Conservation (phyloP, 2,329 filamentous ascomycete genomes). For the Penicillium expansum region DNA sequence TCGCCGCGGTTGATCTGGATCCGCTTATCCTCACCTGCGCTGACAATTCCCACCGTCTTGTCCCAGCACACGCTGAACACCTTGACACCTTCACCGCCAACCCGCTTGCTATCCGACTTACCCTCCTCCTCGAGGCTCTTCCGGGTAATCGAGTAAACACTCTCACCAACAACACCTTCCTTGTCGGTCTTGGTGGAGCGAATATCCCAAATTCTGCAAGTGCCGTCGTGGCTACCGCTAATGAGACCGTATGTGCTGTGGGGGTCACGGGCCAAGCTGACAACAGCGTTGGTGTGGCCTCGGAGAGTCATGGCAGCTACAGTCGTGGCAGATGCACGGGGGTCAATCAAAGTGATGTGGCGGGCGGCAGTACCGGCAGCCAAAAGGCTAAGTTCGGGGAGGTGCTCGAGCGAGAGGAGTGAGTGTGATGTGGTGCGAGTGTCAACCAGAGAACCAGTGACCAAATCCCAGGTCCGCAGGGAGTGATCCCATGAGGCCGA, state of each 20-base stretch:
- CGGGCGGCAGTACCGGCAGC: constrained; percentile 78
- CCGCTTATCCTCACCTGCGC: constrained; percentile 87
- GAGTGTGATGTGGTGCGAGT: constrained; percentile 80
- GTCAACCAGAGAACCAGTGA: constrained; percentile 74
- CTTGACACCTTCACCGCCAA: constrained; percentile 80
- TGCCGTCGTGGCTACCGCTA: constrained; percentile 87
- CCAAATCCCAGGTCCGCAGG: constrained; percentile 84
- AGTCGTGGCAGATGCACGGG: constrained; percentile 70
- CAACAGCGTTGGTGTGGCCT: constrained; percentile 75
- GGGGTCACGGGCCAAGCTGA: constrained; percentile 58
- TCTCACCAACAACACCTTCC: constrained; percentile 64
- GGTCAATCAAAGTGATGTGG: constrained; percentile 91
- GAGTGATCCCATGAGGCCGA: constrained; percentile 89
- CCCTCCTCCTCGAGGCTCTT: constrained; percentile 67
- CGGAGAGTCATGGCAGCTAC: constrained; percentile 87
- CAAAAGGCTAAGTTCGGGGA: constrained; percentile 63
- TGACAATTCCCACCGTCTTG: constrained; percentile 79
- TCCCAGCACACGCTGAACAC: constrained; percentile 90
- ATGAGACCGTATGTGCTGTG: constrained; percentile 78
- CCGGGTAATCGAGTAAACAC: constrained; percentile 71
- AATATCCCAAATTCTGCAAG: constrained; percentile 91
- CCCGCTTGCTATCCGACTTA: constrained; percentile 56
- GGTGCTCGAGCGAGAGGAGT: constrained; percentile 72
- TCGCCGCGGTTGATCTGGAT: constrained; percentile 83
- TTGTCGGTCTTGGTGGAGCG: constrained; percentile 62